Conservation (phyloP, 768 basidiomycete genomes). For the Tylopilus vinaceipallidus region DNA sequence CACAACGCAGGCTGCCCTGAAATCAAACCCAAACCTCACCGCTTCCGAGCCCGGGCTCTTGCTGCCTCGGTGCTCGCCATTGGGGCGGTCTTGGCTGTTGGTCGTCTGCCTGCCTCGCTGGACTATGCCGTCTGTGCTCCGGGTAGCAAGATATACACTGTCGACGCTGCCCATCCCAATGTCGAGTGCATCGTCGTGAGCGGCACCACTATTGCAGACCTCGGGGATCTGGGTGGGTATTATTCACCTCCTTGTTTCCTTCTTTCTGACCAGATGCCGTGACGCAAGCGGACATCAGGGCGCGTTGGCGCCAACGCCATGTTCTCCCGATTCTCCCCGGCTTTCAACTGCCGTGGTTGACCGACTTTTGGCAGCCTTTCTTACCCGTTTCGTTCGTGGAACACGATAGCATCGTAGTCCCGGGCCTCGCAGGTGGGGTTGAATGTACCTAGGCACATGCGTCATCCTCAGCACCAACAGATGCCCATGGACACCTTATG, state of each 20-base stretch:
- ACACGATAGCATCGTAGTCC: slow-evolving; percentile 53
- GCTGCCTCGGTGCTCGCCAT: slow-evolving; percentile 8
- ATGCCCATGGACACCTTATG: slow-evolving; percentile 79
- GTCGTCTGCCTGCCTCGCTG: not conserved
- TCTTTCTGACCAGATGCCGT: not conserved
- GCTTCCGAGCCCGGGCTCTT: not conserved
- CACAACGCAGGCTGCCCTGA: not conserved
- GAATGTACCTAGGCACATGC: not conserved
- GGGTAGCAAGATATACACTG: slow-evolving; percentile 61
- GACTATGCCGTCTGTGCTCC: slow-evolving; percentile 61
- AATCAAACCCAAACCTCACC: not conserved
- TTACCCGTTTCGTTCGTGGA: slow-evolving; percentile 26
- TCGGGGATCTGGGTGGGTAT: slow-evolving; percentile 48
- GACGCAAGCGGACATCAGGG: slow-evolving; percentile 22
- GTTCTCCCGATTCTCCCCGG: not conserved
- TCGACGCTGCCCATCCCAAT: slow-evolving; percentile 48
- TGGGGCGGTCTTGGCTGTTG: not conserved
- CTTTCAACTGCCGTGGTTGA: slow-evolving; percentile 26
- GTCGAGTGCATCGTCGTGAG: slow-evolving; percentile 64
- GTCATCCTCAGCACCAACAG: slow-evolving; percentile 34
- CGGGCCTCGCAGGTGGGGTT: slow-evolving; percentile 65
- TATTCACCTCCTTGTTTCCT: not conserved
- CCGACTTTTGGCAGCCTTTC: slow-evolving; percentile 19
- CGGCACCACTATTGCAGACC: slow-evolving; percentile 43
- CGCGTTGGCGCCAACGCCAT: slow-evolving; percentile 22